Evolutionary conservation across 2,329 filamentous ascomycete genomes (phyloP).

Genomic region (Emmonsiellopsis sp.): DNA sequence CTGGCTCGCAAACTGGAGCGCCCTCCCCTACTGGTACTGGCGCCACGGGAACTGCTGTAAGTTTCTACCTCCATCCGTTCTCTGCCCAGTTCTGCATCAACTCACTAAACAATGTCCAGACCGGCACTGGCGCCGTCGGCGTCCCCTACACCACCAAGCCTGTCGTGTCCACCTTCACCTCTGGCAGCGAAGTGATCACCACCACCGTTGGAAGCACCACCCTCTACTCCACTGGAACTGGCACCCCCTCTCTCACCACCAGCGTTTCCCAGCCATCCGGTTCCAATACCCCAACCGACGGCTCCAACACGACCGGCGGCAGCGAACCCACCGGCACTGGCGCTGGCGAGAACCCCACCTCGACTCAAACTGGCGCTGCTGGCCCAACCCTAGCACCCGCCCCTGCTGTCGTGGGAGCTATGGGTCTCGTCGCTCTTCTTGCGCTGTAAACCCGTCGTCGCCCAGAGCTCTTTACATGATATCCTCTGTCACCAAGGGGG

Average conservation of each 20-base stretch:
- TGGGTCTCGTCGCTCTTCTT: constrained; percentile 34
- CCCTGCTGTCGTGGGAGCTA: constrained; percentile 20
- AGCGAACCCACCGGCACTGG: constrained; percentile 8
- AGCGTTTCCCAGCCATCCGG: constrained; percentile 11
- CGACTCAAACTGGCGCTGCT: constrained; percentile 18
- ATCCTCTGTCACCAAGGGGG: too few relatives aligned
- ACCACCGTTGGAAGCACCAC: constrained; percentile 18
- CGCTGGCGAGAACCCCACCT: constrained; percentile 10
- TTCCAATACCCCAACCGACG: constrained; percentile 5
- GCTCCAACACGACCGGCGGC: constrained; percentile 10
- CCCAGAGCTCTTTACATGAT: not conserved
- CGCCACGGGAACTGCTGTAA: constrained; percentile 3
- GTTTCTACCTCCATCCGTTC: constrained; percentile 1
- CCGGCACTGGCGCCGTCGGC: constrained; percentile 10
- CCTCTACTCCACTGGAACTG: constrained; percentile 13
- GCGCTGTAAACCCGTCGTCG: constrained; percentile 23
- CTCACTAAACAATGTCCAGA: constrained; percentile 4
- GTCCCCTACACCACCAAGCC: constrained; percentile 1
- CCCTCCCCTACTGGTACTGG: constrained; percentile 12
- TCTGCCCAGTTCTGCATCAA: not conserved
- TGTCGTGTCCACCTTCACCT: constrained; percentile 10
- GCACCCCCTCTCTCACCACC: constrained; percentile 4
- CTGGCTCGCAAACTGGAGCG: constrained; percentile 10
- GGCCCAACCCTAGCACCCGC: constrained; percentile 14
- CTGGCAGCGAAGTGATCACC: constrained; percentile 6